Evolutionary conservation across 192 early-diverging fungal genomes (phyloP), one percentile per base, ranked within the genome.

Genomic region (Dimargaris verticillata): DNA sequence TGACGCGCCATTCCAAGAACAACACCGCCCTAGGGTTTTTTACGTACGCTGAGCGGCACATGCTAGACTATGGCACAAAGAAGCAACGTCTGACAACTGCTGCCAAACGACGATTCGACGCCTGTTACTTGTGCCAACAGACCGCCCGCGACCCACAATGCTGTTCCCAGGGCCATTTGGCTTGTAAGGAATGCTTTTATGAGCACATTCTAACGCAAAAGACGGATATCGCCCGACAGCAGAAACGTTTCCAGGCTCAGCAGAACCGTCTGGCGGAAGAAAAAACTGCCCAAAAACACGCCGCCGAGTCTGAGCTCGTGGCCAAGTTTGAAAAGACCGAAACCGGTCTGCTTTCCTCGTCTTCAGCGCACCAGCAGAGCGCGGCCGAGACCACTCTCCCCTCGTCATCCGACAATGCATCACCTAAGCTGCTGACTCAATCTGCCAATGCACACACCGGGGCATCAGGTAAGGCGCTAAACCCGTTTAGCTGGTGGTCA

Each of bases 1-100:
- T 88, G 82, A 80, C 82, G 47, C 83, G 89, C 15, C 93, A 96
- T 71, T 92, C 89, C 17, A 96, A 92, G 64, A 93, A 93, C 72
- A 93, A 92, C 67, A 97, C 88, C 2, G 87, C 91, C 7, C 74
- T 82, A 22, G 83, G 88, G 28, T 87, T 89, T 44, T 97, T 97
- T 67, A 97, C 92, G 2, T 86, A 92, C 67, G 87, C 87, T 13
- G 93, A 95, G 70, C 75, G 85, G 38, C 75, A 86, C 61, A 80
- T 86, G 71, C 76, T 91, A 6, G 83, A 88, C 53, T 97, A 97
- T 70, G 93, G 93, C 25, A 93, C 91, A 0, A 85, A 92, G 63
- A 86, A 85, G 82, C 83, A 83, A 73, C 80, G 92, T 11, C 70
- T 95, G 17, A 91, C 90, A 0, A 72, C 79, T 12, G 92, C 93